phyloP scores from a whole-genome alignment of 176 grass and related monocot species.

The Carex myosuroides region DNA sequence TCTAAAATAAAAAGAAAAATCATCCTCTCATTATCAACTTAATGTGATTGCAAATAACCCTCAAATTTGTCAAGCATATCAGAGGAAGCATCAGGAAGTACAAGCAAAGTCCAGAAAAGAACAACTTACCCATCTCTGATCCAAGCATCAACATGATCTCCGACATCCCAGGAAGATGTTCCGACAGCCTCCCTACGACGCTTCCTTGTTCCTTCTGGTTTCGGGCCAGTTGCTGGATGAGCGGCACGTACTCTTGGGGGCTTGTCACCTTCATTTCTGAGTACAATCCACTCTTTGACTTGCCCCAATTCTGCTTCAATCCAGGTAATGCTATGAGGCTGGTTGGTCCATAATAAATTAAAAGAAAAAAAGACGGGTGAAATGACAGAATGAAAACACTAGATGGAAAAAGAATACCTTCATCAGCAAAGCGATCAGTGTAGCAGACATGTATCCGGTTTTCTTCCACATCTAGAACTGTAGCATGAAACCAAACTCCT shows the following conservation, averaged over 20 bases:
- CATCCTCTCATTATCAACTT: neutral
- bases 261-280: constrained; percentile 45
- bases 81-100: neutral
- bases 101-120: neutral
- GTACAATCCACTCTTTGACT: constrained; percentile 50
- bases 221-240: constrained; percentile 47
- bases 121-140: constrained; percentile 62
- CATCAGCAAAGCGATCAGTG: constrained; percentile 45
- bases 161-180: constrained; percentile 59
- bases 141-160: constrained; percentile 83
- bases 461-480: constrained; percentile 75
- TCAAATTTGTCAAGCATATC: constrained; percentile 3
- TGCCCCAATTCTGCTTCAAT: constrained; percentile 48
- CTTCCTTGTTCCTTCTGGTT: constrained; percentile 81
- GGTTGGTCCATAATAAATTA: constrained; percentile 10
- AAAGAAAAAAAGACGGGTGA: neutral
- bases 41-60: neutral
- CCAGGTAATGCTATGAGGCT: constrained; percentile 28
- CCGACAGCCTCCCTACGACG: constrained; percentile 56
- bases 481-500: constrained; percentile 79
- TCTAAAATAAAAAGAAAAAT: no score
- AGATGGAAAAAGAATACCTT: constrained; percentile 16
- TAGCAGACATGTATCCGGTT: constrained; percentile 60
- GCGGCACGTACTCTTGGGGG: constrained; percentile 60
- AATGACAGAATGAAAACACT: neutral